Evolutionary conservation across 257 asterid genomes (phyloP).

Genomic region (Rehmannia glutinosa): DNA sequence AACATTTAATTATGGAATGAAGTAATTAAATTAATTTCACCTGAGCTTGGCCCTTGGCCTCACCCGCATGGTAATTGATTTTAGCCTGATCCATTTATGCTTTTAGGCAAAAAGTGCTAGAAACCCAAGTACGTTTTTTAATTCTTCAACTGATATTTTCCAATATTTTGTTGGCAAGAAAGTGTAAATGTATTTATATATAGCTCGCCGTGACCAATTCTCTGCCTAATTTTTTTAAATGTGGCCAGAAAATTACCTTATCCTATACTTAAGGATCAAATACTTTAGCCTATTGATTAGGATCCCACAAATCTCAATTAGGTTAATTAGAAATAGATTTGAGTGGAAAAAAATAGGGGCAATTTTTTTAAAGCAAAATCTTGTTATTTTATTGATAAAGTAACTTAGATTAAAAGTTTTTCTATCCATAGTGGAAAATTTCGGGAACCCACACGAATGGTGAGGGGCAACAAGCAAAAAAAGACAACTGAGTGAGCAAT

Average conservation of each 20-base stretch:
- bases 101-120: neutral
- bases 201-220: neutral
- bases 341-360: too few relatives aligned
- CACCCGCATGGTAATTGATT: slow-evolving; percentile 25
- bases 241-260: neutral
- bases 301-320: neutral
- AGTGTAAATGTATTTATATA: neutral
- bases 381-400: too few relatives aligned
- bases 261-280: slow-evolving; percentile 4
- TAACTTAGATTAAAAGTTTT: too few relatives aligned
- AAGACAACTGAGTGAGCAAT: too few relatives aligned
- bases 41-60: slow-evolving; percentile 29
- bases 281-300: neutral
- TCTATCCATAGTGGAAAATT: too few relatives aligned
- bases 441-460: too few relatives aligned
- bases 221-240: neutral
- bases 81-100: slow-evolving; percentile 18
- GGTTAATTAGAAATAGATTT: too few relatives aligned
- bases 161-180: neutral
- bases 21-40: neutral
- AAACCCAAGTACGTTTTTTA: neutral
- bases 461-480: too few relatives aligned
- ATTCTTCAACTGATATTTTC: neutral
- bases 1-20: neutral
- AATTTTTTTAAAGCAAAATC: too few relatives aligned